Evolutionary conservation across 2,329 filamentous ascomycete genomes (phyloP), one percentile per base, ranked within the genome.

Genomic region (Boeremia lycopersici): DNA sequence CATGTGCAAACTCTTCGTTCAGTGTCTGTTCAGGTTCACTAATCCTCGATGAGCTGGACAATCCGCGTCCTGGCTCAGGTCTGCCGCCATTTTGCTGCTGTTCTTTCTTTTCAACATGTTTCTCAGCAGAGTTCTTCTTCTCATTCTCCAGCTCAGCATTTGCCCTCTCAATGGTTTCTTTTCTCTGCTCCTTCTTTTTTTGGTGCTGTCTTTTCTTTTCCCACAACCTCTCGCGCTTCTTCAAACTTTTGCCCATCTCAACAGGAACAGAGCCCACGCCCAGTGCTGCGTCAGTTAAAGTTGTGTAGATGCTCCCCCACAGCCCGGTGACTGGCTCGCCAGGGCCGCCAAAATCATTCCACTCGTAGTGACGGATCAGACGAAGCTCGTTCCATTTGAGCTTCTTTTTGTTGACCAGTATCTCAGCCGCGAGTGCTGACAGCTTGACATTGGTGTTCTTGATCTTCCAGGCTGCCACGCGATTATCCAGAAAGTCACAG

Each of bases 311-410:
- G 0, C 86, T 87, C 10, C 84, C 84, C 30, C 84, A 84, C 4
- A 84, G 76, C 3, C 88, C 89, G 0, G 87, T 89, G 11, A 91
- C 77, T 0, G 89, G 89, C 67, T 91, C 89, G 0, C 88, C 88
- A 0, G 88, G 88, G 0, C 89, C 89, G 61, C 89, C 87, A 63
- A 90, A 91, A 63, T 91, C 88, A 61, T 90, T 89, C 87, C 88
- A 91, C 63, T 90, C 87, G 45, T 82, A 84, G 63, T 89, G 86
- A 8, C 89, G 79, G 8, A 89, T 66, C 0, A 91, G 78, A 11
- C 84, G 81, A 41, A 91, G 73, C 53, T 85, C 83, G 50, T 82
- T 83, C 83, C 86, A 90, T 23, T 81, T 79, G 19, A 89, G 67
- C 58, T 83, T 80, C n/a, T 84, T 85, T 58, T 79, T 80, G 30